A percentile compares a stretch with the other conserved stretches of the same genome.
Conservation (phyloP, 306 rosid genomes). For the Luffa acutangula region DNA sequence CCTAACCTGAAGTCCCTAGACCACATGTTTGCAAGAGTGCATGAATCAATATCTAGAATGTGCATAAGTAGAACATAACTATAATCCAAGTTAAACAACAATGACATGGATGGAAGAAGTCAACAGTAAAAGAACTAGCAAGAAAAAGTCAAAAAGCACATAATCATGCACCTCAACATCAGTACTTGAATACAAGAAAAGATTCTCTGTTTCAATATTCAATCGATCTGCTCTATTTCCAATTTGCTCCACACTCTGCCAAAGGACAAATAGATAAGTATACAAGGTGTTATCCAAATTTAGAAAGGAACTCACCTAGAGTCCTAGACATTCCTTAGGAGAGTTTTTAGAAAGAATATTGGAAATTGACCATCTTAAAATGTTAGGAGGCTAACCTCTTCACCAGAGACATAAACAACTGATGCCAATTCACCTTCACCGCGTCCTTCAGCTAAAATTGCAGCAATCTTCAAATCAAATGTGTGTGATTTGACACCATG, state of each 20-base stretch:
- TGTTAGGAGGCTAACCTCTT: conserved; percentile 59
- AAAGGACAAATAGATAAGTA: conserved; percentile 15
- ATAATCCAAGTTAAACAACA: neutral
- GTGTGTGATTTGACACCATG: conserved; percentile 11
- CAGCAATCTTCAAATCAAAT: conserved; percentile 55
- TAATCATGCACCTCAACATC: conserved; percentile 65
- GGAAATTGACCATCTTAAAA: neutral
- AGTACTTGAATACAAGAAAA: conserved; percentile 81
- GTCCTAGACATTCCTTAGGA: neutral
- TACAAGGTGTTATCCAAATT: no score
- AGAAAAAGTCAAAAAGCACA: conserved; percentile 9
- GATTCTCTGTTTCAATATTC: conserved; percentile 45
- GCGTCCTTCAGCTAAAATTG: conserved; percentile 47
- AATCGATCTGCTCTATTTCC: conserved; percentile 85
- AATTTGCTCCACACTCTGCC: conserved; percentile 86
- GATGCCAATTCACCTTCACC: conserved; percentile 29
- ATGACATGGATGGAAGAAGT: neutral
- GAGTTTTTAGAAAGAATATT: neutral
- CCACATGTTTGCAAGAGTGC: neutral
- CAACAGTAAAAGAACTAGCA: neutral
- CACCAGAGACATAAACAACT: conserved; percentile 86
- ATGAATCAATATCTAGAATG: neutral
- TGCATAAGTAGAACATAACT: neutral
- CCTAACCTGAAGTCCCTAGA: neutral
- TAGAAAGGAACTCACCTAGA: neutral